Evolutionary conservation across 2,329 filamentous ascomycete genomes (phyloP), one percentile per base, ranked within the genome.

Genomic region (Trichoderma atrobrunneum): DNA sequence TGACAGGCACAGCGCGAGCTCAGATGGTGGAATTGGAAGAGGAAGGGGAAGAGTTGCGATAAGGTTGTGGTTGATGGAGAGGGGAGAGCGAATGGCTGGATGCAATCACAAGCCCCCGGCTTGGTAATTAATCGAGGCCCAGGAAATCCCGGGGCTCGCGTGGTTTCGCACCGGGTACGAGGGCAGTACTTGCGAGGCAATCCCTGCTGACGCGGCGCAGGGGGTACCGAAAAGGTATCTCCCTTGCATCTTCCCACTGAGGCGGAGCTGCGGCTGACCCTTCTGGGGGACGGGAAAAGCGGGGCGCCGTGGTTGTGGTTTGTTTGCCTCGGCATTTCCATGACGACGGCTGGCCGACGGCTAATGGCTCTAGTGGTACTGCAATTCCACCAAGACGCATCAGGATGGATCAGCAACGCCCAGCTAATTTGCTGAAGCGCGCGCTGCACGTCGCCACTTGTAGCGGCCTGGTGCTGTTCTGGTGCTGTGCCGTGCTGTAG

Each of bases 321-420:
- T 64, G 66, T 70, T 70, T 70, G 68, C 68, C 68, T 70, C 68
- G 68, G 68, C 48, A 70, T 70, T 64, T 63, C 68, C 59, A 57
- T n/a, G 59, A 57, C 43, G 59, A 57, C 48, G 48, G 48, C 48
- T 12, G 48, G 48, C 60, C 16, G 36, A 43, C 36, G 54, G 65
- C 32, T 30, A 32, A 30, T 12, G 1, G 57, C 8, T 21, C 0
- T 51, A 5, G 48, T 24, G 48, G 48, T 54, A 54, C 48, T 54
- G 48, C 21, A 54, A 54, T 54, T 54, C 48, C 5, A 24, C 48
- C n/a, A 21, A 21, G 43, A 51, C 43, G 43, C 43, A 51, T 51
- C 43, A 21, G 43, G 48, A 54, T 54, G 48, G 48, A 54, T n/a
- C 43, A 51, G 18, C 48, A 43, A 7, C n/a, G n/a, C n/a, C 21